These are phyloP conservation scores for Metschnikowia reukaufii DNA, from an alignment of 805 yeast genomes.

Conservation along the genomic window DNA sequence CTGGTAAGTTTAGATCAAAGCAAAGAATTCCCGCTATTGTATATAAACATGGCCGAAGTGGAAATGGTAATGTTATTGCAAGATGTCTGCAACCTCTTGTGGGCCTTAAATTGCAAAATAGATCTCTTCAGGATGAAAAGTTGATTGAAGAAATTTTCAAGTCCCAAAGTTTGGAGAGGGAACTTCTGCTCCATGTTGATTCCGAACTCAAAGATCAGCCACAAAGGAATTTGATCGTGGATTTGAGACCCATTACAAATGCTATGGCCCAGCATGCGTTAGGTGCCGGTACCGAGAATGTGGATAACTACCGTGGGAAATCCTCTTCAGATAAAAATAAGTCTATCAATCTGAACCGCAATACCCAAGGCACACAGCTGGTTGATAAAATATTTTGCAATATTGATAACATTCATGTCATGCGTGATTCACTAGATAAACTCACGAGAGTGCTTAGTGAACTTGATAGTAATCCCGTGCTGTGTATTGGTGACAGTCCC, in stretches of 20 bases:
- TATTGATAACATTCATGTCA: constrained; percentile 92
- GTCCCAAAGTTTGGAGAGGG: constrained; percentile 46
- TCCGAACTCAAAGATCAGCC: constrained; percentile 34
- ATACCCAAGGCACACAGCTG: constrained; percentile 23
- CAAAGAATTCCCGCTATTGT: constrained; percentile 79
- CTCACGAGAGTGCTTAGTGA: constrained; percentile 64
- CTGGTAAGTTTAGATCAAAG: constrained; percentile 83
- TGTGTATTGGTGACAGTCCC: constrained; percentile 13
- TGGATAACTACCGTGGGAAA: constrained; percentile 71
- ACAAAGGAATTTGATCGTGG: constrained; percentile 69
- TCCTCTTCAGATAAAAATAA: constrained; percentile 13
- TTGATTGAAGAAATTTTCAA: constrained; percentile 71
- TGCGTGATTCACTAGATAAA: constrained; percentile 77
- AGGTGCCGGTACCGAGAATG: constrained; percentile 97
- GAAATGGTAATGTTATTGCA: constrained; percentile 74
- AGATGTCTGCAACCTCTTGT: constrained; percentile 92
- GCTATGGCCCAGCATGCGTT: constrained; percentile 96
- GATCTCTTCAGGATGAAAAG: constrained; percentile 91
- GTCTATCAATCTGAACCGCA: background rate
- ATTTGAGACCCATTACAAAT: constrained; percentile 89
- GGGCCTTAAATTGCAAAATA: constrained; percentile 74
- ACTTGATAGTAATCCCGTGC: constrained; percentile 56
- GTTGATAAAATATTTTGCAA: constrained; percentile 78
- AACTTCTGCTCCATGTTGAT: constrained; percentile 18
- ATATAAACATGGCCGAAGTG: constrained; percentile 58